Evolutionary conservation across 1,284 basidiomycete species (phyloP).

Genomic region (Ceratobasidium sp.): DNA sequence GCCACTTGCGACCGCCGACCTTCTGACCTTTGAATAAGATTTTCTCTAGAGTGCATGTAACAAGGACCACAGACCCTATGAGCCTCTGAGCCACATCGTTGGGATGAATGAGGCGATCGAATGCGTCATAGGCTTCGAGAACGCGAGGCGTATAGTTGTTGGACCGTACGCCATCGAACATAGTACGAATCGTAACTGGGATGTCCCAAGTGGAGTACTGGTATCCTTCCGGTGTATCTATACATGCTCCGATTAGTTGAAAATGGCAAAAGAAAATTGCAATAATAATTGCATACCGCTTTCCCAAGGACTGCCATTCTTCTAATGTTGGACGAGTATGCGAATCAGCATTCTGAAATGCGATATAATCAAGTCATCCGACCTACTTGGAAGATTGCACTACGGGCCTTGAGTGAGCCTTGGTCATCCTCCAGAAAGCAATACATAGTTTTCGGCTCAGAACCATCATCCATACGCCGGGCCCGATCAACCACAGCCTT

Average conservation of each 20-base stretch:
- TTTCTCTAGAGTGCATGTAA: conserved; percentile 1
- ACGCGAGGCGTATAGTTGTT: not conserved
- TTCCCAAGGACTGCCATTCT: not conserved
- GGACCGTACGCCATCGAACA: not conserved
- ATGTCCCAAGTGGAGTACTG: not conserved
- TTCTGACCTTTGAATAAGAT: not conserved
- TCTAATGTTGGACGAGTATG: not conserved
- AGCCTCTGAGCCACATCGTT: not conserved
- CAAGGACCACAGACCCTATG: not conserved
- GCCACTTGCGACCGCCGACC: not conserved
- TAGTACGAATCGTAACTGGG: not conserved
- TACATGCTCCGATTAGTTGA: not conserved
- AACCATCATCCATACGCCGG: not conserved
- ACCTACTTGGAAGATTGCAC: not conserved
- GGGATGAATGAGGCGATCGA: not conserved
- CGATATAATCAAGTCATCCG: not conserved
- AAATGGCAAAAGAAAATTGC: not conserved
- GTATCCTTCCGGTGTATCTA: not conserved
- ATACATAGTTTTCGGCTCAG: not conserved
- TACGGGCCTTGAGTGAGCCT: not conserved
- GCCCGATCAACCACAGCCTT: not conserved
- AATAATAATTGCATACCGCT: not conserved
- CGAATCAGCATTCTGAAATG: not conserved
- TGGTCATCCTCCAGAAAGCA: not conserved
- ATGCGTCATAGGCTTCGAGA: not conserved